phyloP scores from a whole-genome alignment of 148 eudicot genomes.

The Polygonum maritimum region DNA sequence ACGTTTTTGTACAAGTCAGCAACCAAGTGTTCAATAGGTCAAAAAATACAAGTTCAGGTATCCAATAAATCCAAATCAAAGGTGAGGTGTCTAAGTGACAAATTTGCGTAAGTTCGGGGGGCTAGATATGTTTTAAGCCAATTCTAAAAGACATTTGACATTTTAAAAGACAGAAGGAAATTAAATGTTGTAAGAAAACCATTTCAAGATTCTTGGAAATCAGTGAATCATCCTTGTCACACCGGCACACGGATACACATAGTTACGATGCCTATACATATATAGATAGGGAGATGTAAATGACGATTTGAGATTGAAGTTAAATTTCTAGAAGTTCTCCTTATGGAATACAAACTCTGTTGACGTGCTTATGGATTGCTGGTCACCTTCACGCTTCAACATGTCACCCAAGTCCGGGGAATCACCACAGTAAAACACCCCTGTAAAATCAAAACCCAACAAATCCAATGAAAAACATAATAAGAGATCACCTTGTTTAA shows the following conservation, averaged over 20 bases:
- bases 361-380: conserved; percentile 26
- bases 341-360: conserved; percentile 43
- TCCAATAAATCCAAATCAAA: no score
- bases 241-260: background rate
- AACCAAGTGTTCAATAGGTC: no score
- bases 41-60: no score
- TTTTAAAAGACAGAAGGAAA: background rate
- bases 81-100: no score
- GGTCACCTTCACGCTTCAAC: conserved; percentile 20
- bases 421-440: conserved; percentile 45
- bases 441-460: conserved; percentile 13
- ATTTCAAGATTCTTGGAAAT: background rate
- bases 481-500: no score
- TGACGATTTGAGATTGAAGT: background rate
- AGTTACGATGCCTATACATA: background rate
- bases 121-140: no score
- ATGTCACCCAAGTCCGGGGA: conserved; percentile 16
- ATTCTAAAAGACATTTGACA: no score
- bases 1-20: no score
- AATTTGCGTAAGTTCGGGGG: no score
- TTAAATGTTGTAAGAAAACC: background rate
- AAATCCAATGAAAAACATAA: background rate
- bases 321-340: conserved; percentile 28
- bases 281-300: background rate
- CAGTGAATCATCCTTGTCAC: background rate